Evolutionary conservation across 345 rosid genomes (phyloP), one percentile per base, ranked within the genome.

Genomic region (Eucalyptus victrix): DNA sequence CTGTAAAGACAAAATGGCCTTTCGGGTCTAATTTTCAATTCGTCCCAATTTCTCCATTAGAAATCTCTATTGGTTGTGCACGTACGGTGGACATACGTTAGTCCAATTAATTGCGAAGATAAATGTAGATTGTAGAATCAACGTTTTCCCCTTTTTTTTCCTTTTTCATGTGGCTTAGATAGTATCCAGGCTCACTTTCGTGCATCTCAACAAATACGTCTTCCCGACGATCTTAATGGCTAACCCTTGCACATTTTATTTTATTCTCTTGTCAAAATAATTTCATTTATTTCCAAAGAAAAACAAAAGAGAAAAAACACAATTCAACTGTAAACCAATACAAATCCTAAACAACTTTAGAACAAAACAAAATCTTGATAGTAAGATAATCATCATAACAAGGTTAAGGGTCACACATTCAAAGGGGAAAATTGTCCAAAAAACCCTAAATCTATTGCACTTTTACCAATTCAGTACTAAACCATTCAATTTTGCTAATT

Each of bases 401-500:
- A 24, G 28, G 62, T 56, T 56, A 56, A 9, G 6, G 12, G 30
- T 56, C 62, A 56, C 62, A 56, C 0, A 3, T 9, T 56, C 62
- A 56, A 56, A 24, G 28, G 3, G 6, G 26, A 8, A 53, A 53
- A 53, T 53, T 53, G 11, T 53, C 58, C 26, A 53, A 8, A 53
- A 53, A 53, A 53, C 1, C 26, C 5, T 53, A 19, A 53, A 53
- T 0, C 1, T 3, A 53, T 53, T 53, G 5, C 5, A 53, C 0
- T 8, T 53, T 53, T 53, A 0, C 0, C 11, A 53, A 53, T 53
- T 53, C 1, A 19, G 0, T 21, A 53, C 0, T 19, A 53, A 53
- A 53, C 5, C 26, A 53, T 21, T 53, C 58, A 53, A 53, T 53
- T 53, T 53, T 53, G 11, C 5, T 0, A 53, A 53, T 53, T 53